Base-by-base conservation (phyloP, 208 protist species). In the Trypanosoma mega region DNA sequence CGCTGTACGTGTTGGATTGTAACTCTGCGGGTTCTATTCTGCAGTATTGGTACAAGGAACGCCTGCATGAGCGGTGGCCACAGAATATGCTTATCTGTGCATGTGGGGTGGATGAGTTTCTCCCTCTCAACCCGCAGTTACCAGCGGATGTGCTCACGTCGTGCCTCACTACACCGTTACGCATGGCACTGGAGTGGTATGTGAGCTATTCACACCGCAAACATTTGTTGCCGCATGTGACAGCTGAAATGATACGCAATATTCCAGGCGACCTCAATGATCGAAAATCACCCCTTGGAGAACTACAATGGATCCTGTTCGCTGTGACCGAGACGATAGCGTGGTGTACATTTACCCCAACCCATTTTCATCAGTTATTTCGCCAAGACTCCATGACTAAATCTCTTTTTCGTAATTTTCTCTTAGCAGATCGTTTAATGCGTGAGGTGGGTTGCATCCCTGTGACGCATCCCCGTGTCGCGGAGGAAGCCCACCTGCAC, bases 291-390 rank as follows among this genome's bases (percentile, higher is more conserved):
- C 90, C 93, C 6, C 70, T 97, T 2, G 98, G 98, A 11, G 98
- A 99, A 68, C 87, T 99, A 16, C 98, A 98, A 62, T 99, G 96
- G 97, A 99, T 99, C 33, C 98, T 99, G 52, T 99, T 93, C 12
- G 97, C 98, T 1, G 86, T 99, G 31, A 99, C 98, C 1, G 98
- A 99, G 74, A 98, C 98, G 0, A 99, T 99, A 50, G 98, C 98
- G 23, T 99, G 98, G 98, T 98, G 94, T 68, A 90, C 96, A 2
- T 57, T 98, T 37, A 77, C 90, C 24, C 72, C 79, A 23, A 61
- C 86, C 4, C 77, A 97, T 41, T 99, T 98, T 71, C 88, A 99
- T 73, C 82, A 87, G 52, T 71, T 99, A 9, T 98, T 98, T 66
- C 85, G 96, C 12, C 94, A 98, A 46, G 98, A 99, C 70, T 68